Evolutionary conservation across 108 stramenopile species (phyloP), one percentile per base, ranked within the genome.

Genomic region (Aurantiochytrium sp.): DNA sequence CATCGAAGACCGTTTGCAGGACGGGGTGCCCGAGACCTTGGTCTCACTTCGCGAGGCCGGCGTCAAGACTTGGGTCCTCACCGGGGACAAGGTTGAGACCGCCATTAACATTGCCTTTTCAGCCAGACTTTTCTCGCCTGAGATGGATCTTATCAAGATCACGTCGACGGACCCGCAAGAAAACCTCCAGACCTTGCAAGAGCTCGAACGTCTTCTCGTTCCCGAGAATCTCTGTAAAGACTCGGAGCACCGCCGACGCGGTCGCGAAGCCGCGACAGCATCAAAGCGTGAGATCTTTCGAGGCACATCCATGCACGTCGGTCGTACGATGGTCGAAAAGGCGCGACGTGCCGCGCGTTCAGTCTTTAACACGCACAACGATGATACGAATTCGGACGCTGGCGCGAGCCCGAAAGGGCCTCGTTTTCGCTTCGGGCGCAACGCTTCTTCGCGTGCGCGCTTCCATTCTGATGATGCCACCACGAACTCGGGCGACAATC

Each of bases 131-230:
- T 92, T 98, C 59, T 95, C 95, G 10, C 94, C 96, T 18, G 95
- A 96, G 90, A 98, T 98, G 98, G 94, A 96, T 23, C 44, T 98
- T 53, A 97, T 96, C 49, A 95, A 97, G 90, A 94, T 98, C 29
- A 28, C 90, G 53, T 69, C 72, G 28, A 76, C 12, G 19, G 23
- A 23, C 43, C 25, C 21, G 12, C 8, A 55, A 14, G 87, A 89
- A 16, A 89, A 72, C 12, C 16, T 23, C 25, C 25, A 44, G 19
- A 69, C 6, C 5, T 47, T 91, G 44, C 76, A 59, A 35, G 57
- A 60, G 5, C 51, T 83, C 19, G 23, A 2, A 2, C 23, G 23
- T 53, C 76, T 83, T 25, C 59, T 69, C 53, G 91, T 88, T 14
- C 72, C 44, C n/a, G 76, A 83, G 43, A 72, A 76, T 23, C 51